Percentiles rank a stretch among this genome's conserved stretches.
phyloP scores from a whole-genome alignment of 345 rosid genomes.

The Physaria fendleri region DNA sequence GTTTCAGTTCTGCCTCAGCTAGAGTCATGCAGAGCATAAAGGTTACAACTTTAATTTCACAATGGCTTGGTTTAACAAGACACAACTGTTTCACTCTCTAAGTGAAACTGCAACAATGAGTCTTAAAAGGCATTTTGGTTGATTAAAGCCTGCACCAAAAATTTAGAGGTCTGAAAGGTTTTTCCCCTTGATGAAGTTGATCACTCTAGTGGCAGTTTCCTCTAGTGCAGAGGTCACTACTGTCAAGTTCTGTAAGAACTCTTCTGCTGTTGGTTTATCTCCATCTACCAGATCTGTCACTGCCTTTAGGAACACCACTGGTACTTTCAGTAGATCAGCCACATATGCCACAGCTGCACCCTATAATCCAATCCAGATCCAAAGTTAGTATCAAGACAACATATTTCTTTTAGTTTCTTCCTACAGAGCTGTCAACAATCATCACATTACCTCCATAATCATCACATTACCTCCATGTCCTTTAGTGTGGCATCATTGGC shows the following conservation, averaged over 20 bases:
- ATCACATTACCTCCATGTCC: slow-evolving; percentile 90
- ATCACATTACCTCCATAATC: too few species aligned
- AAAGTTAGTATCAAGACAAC: neutral
- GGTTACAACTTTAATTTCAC: slow-evolving; percentile 34
- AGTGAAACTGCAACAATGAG: slow-evolving; percentile 1
- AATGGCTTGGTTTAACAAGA: neutral
- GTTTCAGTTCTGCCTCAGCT: slow-evolving; percentile 92
- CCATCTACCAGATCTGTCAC: slow-evolving; percentile 79
- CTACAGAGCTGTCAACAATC: neutral
- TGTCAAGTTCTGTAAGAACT: slow-evolving; percentile 72
- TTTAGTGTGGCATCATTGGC: slow-evolving; percentile 81
- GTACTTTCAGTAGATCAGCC: slow-evolving; percentile 75
- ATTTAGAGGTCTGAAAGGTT: slow-evolving; percentile 57
- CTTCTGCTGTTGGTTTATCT: slow-evolving; percentile 69
- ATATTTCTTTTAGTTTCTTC: neutral
- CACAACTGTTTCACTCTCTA: slow-evolving; percentile 1
- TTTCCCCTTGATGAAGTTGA: slow-evolving; percentile 71
- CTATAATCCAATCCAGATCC: slow-evolving; percentile 32
- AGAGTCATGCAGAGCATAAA: slow-evolving; percentile 99
- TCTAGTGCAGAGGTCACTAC: slow-evolving; percentile 60
- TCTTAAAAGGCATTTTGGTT: neutral
- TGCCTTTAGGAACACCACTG: slow-evolving; percentile 74
- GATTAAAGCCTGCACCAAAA: neutral
- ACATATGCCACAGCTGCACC: slow-evolving; percentile 89
- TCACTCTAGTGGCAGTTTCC: slow-evolving; percentile 40